Conservation (phyloP, 2,329 filamentous ascomycete genomes). For the Macrophomina pseudophaseolina region DNA sequence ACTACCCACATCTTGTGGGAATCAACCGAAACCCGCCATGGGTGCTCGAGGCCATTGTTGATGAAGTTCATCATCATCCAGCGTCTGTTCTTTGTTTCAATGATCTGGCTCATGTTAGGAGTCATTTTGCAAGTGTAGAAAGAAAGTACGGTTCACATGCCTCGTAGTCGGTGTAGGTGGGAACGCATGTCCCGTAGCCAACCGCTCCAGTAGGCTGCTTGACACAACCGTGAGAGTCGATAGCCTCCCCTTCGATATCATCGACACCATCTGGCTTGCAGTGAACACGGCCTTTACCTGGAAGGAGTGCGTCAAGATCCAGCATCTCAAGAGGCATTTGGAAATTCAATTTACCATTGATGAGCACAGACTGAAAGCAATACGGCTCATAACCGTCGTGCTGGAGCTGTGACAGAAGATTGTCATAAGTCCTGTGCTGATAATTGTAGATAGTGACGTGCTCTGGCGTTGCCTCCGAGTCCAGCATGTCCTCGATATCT, state of each 20-base stretch:
- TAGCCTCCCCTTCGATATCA: not conserved
- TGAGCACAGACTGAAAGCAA: constrained; percentile 1
- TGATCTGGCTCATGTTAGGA: not conserved
- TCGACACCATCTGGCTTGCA: not conserved
- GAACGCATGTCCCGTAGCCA: not conserved
- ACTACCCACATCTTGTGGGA: constrained; percentile 8
- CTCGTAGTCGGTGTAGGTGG: not conserved
- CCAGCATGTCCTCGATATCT: constrained; percentile 8
- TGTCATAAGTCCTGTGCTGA: constrained; percentile 1
- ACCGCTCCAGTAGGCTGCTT: not conserved
- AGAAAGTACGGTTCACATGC: not conserved
- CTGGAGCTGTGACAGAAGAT: not conserved
- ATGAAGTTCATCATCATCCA: constrained; percentile 18
- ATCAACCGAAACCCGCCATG: not conserved
- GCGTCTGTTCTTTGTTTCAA: not conserved
- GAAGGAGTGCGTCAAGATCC: not conserved
- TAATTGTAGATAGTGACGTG: constrained; percentile 2
- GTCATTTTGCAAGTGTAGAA: no score
- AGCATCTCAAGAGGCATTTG: no score
- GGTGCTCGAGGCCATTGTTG: constrained; percentile 4
- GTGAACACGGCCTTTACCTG: constrained; percentile 7
- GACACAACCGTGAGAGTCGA: not conserved
- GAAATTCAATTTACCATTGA: not conserved
- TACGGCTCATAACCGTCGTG: not conserved
- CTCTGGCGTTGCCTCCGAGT: not conserved